These are phyloP conservation scores for Musa itinerans DNA, from an alignment of 176 grass and related monocot species.

Conservation along the genomic window DNA sequence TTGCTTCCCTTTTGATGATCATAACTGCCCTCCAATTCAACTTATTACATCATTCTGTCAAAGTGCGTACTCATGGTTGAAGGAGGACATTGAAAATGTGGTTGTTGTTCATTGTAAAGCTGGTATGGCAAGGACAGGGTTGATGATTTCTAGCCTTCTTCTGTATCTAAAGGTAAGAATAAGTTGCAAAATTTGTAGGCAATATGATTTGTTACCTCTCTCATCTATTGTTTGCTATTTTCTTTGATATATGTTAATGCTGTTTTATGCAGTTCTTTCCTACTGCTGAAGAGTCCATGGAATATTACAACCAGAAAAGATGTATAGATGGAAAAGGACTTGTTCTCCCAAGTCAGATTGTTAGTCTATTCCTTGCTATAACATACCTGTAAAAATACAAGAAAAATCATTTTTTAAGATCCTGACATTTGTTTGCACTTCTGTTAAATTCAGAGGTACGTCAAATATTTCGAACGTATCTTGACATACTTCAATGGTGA, in stretches of 20 bases:
- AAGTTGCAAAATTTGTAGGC: background rate
- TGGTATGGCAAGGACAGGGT: conserved; percentile 88
- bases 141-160: conserved; percentile 97
- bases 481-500: conserved; percentile 92
- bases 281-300: conserved; percentile 93
- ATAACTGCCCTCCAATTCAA: conserved; percentile 97
- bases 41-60: conserved; percentile 96
- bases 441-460: conserved; percentile 69
- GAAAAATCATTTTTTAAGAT: background rate
- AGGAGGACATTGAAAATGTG: conserved; percentile 99
- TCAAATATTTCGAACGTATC: conserved; percentile 92
- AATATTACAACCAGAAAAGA: conserved; percentile 99
- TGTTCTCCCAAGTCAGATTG: conserved; percentile 99
- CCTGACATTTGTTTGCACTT: conserved; percentile 28
- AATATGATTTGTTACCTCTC: conserved; percentile 17
- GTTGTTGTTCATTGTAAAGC: conserved; percentile 99
- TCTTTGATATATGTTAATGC: background rate
- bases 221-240: conserved; percentile 4
- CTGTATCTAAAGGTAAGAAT: conserved; percentile 76
- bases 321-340: conserved; percentile 94
- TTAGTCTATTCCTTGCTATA: conserved; percentile 44
- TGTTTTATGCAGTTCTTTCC: conserved; percentile 69
- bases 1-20: conserved; percentile 93
- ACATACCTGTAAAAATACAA: background rate
- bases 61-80: conserved; percentile 97